Conservation (phyloP, 805 yeast species). For the Sugiyamaella chiloensis region DNA sequence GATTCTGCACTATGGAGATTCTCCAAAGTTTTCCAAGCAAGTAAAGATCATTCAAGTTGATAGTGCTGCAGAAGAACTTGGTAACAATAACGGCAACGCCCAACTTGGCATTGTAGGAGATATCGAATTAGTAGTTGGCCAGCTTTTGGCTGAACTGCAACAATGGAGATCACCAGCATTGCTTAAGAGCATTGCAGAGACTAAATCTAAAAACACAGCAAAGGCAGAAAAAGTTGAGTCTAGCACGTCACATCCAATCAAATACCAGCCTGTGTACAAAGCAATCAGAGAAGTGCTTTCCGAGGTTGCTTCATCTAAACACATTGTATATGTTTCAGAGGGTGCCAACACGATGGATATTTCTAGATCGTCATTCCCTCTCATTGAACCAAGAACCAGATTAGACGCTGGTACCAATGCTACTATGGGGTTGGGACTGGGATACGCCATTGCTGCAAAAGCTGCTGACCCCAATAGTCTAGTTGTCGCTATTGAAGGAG, state of each 20-base stretch:
- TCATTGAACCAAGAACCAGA: conserved; percentile 49
- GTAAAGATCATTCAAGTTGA: conserved; percentile 60
- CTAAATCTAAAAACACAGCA: conserved; percentile 31
- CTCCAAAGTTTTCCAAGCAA: conserved; percentile 47
- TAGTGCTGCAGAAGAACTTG: conserved; percentile 50
- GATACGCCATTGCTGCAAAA: conserved; percentile 65
- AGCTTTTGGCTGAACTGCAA: conserved; percentile 33
- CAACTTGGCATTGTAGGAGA: conserved; percentile 56
- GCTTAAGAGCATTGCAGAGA: conserved; percentile 27
- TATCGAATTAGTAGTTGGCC: conserved; percentile 40
- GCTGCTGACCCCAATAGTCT: conserved; percentile 41
- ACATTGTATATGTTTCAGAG: conserved; percentile 50
- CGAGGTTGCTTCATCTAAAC: conserved; percentile 11
- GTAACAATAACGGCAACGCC: conserved; percentile 40
- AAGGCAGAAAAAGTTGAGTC: conserved; percentile 38
- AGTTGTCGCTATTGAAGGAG: conserved; percentile 66
- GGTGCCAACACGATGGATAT: conserved; percentile 81
- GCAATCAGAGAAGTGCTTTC: conserved; percentile 42
- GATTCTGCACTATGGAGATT: conserved; percentile 66
- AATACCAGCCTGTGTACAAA: conserved; percentile 55
- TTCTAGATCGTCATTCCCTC: conserved; percentile 59
- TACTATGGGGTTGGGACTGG: conserved; percentile 74
- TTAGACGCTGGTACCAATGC: conserved; percentile 76
- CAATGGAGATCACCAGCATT: conserved; percentile 38
- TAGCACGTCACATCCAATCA: conserved; percentile 32